Evolutionary conservation across 2,329 filamentous ascomycete species (phyloP).

Genomic region (Fusarium ramigenum): DNA sequence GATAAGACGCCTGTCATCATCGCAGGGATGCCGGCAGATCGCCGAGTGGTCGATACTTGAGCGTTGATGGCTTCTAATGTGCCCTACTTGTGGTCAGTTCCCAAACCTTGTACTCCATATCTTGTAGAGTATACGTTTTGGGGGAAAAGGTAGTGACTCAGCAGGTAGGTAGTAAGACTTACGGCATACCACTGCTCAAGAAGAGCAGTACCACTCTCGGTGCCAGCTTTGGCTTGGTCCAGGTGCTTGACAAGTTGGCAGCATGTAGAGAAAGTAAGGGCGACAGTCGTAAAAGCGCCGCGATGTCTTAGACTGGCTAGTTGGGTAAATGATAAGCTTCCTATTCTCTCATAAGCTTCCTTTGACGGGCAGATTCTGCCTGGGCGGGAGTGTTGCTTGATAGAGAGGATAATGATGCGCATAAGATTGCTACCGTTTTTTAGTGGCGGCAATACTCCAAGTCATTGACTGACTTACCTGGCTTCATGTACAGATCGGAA

Average conservation of each 20-base stretch:
- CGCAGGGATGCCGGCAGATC: conserved; percentile 91
- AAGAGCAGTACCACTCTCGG: conserved; percentile 51
- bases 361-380: conserved; percentile 59
- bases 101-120: neutral
- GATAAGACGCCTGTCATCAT: conserved; percentile 84
- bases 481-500: conserved; percentile 96
- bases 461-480: conserved; percentile 63
- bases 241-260: conserved; percentile 71
- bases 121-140: neutral
- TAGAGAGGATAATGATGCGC: conserved; percentile 66
- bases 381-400: conserved; percentile 56
- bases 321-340: conserved; percentile 81
- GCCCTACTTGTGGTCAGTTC: conserved; percentile 53
- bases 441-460: neutral
- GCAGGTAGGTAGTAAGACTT: conserved; percentile 20
- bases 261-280: conserved; percentile 84
- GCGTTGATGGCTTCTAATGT: conserved; percentile 76
- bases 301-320: conserved; percentile 85
- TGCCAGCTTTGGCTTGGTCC: conserved; percentile 41
- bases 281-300: conserved; percentile 92
- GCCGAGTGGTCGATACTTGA: conserved; percentile 83
- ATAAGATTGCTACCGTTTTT: conserved; percentile 70
- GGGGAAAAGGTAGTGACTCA: no score
- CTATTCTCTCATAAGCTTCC: conserved; percentile 71
- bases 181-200: conserved; percentile 78